Conservation (phyloP, 2,329 filamentous ascomycete species). For the Colletotrichum sp. region DNA sequence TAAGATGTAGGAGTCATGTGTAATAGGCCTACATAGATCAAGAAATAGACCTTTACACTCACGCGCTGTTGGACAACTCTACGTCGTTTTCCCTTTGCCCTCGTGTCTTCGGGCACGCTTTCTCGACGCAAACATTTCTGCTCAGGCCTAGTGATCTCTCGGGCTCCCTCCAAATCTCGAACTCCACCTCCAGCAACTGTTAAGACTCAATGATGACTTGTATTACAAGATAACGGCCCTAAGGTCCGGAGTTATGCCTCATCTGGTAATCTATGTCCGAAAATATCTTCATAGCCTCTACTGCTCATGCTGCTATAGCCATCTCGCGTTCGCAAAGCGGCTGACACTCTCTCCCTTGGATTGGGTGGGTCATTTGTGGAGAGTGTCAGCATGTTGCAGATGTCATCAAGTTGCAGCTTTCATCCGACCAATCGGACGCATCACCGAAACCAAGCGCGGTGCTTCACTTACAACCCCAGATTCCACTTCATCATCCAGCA, state of each 20-base stretch:
- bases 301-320: rapidly evolving
- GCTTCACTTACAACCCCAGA: neutral
- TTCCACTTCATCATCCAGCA: neutral
- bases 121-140: neutral
- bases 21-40: neutral
- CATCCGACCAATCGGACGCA: neutral
- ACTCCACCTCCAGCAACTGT: neutral
- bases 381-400: neutral
- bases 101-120: neutral
- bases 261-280: rapidly evolving
- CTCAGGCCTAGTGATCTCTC: neutral
- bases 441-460: neutral
- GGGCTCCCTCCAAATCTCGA: rapidly evolving
- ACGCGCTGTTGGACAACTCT: neutral
- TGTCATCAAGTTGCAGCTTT: neutral
- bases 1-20: neutral
- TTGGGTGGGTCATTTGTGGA: neutral
- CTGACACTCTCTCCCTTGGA: neutral
- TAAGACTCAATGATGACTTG: neutral
- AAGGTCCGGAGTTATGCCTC: neutral
- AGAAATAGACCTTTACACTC: neutral
- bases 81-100: too few relatives aligned
- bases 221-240: rapidly evolving
- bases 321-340: neutral
- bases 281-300: rapidly evolving